A percentile compares a stretch with the other conserved stretches of the same genome.
These are phyloP conservation scores for Rhynchospora breviuscula DNA, from an alignment of 176 grass and related monocot genomes.

Conservation along the genomic window DNA sequence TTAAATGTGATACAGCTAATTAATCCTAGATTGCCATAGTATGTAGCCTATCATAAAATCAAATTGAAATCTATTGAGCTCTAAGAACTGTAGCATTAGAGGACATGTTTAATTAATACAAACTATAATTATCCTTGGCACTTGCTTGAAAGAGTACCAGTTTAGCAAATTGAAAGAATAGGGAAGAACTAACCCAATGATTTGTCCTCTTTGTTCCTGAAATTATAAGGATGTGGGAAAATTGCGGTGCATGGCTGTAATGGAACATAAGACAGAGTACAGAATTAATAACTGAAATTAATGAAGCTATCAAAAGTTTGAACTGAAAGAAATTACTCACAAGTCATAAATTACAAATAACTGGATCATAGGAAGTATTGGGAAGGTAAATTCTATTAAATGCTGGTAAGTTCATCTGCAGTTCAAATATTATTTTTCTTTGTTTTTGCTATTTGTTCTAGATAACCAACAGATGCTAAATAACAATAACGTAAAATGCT, in stretches of 20 bases:
- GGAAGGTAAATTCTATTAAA: too few relatives aligned
- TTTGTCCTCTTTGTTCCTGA: slow-evolving; percentile 41
- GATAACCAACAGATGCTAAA: not conserved
- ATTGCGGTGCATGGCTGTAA: slow-evolving; percentile 67
- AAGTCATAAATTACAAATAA: not conserved
- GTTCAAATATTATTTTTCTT: too few relatives aligned
- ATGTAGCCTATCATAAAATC: too few relatives aligned
- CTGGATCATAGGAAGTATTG: not conserved
- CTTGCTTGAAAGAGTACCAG: not conserved
- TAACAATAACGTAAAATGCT: too few relatives aligned
- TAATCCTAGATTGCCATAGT: too few relatives aligned
- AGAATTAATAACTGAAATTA: not conserved
- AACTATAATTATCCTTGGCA: too few relatives aligned
- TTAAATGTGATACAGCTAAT: too few relatives aligned
- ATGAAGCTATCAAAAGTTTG: not conserved
- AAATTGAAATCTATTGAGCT: too few relatives aligned
- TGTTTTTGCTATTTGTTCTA: too few relatives aligned
- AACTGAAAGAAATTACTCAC: not conserved
- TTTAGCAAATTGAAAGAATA: not conserved
- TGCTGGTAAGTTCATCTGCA: too few relatives aligned
- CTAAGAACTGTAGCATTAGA: too few relatives aligned
- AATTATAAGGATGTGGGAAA: slow-evolving; percentile 56
- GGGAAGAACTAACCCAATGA: slow-evolving; percentile 57
- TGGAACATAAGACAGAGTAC: not conserved
- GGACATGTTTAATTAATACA: too few relatives aligned